Percentiles rank a stretch among this genome's conserved stretches.
These are phyloP conservation scores for Boletus sp. DNA, from an alignment of 768 basidiomycete genomes.

Conservation along the genomic window DNA sequence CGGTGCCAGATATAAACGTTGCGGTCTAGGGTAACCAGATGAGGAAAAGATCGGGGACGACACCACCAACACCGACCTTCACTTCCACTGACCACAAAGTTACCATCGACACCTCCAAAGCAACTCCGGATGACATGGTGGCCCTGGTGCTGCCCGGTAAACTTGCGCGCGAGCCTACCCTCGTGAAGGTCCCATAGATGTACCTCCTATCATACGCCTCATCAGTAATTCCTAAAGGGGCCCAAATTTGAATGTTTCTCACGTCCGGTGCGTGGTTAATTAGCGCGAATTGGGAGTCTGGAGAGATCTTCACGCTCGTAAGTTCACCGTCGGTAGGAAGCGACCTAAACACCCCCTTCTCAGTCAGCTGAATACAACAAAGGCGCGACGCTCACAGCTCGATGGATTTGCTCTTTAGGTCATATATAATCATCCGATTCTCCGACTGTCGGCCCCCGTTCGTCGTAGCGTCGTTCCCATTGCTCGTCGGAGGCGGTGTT, in stretches of 20 bases:
- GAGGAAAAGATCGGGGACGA: conserved; percentile 5
- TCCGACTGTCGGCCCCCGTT: conserved; percentile 41
- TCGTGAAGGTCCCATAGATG: conserved; percentile 81
- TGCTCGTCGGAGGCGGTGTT: conserved; percentile 30
- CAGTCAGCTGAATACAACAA: conserved; percentile 9
- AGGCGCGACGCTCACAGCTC: conserved; percentile 56
- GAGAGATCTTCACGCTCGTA: conserved; percentile 84
- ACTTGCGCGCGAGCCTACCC: conserved; percentile 71
- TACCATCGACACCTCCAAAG: conserved; percentile 87
- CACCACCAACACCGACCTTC: conserved; percentile 64
- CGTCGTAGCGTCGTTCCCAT: conserved; percentile 34
- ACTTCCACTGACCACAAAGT: conserved; percentile 90
- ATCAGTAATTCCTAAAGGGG: conserved; percentile 5
- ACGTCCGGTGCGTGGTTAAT: conserved; percentile 88
- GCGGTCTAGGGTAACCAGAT: conserved; percentile 57
- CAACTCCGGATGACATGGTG: conserved; percentile 88
- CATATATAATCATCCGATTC: conserved; percentile 74
- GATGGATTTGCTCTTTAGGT: conserved; percentile 63
- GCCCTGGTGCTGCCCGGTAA: conserved; percentile 81
- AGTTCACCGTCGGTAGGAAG: conserved; percentile 73
- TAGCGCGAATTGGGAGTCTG: conserved; percentile 82
- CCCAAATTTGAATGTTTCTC: conserved; percentile 31
- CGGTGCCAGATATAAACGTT: conserved; percentile 96
- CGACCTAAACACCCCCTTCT: conserved; percentile 42
- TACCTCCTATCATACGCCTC: conserved; percentile 62